phyloP scores from a whole-genome alignment of 2,329 filamentous ascomycete genomes.

The Aureobasidium namibiae region DNA sequence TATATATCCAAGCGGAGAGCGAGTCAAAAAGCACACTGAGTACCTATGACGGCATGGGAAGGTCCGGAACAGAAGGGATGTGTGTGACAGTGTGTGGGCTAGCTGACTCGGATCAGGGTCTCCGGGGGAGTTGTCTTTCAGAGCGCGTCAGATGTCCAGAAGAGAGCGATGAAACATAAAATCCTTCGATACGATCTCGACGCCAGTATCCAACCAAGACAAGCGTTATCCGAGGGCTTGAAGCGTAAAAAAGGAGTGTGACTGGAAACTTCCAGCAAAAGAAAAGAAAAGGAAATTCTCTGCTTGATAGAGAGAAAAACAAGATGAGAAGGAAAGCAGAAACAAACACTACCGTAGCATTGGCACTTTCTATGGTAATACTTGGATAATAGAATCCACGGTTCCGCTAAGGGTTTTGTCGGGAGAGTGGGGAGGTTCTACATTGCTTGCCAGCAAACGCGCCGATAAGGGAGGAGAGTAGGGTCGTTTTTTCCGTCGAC shows the following conservation, averaged over 20 bases:
- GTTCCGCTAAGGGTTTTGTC: constrained; percentile 7
- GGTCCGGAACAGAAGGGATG: not conserved
- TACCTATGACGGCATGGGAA: constrained; percentile 11
- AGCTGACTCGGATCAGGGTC: constrained; percentile 8
- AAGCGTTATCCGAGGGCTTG: constrained; percentile 4
- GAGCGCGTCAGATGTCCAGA: not conserved
- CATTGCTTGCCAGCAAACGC: constrained; percentile 2
- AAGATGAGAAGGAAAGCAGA: not conserved
- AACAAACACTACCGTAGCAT: constrained; percentile 5
- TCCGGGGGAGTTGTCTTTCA: not conserved
- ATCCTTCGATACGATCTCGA: constrained; percentile 2
- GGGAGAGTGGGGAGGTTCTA: not conserved
- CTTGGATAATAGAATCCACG: constrained; percentile 4
- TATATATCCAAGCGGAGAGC: not conserved
- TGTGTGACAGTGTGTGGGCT: not conserved
- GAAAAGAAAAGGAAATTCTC: not conserved
- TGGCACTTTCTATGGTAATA: not conserved
- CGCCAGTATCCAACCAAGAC: not conserved
- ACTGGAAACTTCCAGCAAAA: not conserved
- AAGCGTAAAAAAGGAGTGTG: constrained; percentile 1
- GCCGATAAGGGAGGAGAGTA: not conserved
- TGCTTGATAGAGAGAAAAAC: not conserved
- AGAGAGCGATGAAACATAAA: constrained; percentile 7
- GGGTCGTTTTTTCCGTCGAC: not conserved
- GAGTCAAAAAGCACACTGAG: not conserved